Conservation (phyloP, 1,284 basidiomycete species). For the Schizopora paradoxa region DNA sequence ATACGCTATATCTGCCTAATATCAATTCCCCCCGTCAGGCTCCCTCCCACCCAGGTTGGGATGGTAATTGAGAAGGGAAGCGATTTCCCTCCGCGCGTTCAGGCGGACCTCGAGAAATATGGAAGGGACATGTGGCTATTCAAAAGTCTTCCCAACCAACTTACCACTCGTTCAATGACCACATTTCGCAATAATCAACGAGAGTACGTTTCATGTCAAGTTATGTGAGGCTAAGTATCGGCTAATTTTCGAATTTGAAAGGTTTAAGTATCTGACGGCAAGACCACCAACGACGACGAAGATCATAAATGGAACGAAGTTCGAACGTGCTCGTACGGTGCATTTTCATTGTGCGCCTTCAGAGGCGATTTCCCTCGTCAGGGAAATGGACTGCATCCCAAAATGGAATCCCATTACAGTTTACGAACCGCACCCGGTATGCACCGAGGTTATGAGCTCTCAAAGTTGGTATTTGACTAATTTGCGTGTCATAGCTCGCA, state of each 20-base stretch:
- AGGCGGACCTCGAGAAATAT: conserved; percentile 53
- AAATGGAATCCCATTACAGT: conserved; percentile 65
- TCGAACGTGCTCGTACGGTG: conserved; percentile 53
- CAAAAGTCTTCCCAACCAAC: conserved; percentile 47
- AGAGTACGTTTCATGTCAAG: conserved; percentile 47
- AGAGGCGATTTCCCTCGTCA: conserved; percentile 63
- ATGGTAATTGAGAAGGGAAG: conserved; percentile 82
- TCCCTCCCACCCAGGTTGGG: conserved; percentile 56
- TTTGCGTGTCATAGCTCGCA: no score
- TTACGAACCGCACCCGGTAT: conserved; percentile 83
- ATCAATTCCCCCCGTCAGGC: no score
- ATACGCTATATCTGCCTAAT: no score
- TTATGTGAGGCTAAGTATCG: no score
- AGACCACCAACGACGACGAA: conserved; percentile 65
- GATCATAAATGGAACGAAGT: conserved; percentile 55
- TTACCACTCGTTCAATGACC: conserved; percentile 75
- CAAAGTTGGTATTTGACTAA: conserved; percentile 1
- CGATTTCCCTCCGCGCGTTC: conserved; percentile 68
- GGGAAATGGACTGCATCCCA: conserved; percentile 49
- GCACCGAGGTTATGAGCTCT: conserved; percentile 24
- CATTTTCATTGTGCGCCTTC: conserved; percentile 86
- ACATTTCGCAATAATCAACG: conserved; percentile 69
- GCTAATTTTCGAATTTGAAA: no score
- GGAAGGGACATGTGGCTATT: conserved; percentile 81
- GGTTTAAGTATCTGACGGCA: conserved; percentile 80